Evolutionary conservation across 2,329 filamentous ascomycete species (phyloP), one percentile per base, ranked within the genome.

Genomic region (Aspergillus terreus): DNA sequence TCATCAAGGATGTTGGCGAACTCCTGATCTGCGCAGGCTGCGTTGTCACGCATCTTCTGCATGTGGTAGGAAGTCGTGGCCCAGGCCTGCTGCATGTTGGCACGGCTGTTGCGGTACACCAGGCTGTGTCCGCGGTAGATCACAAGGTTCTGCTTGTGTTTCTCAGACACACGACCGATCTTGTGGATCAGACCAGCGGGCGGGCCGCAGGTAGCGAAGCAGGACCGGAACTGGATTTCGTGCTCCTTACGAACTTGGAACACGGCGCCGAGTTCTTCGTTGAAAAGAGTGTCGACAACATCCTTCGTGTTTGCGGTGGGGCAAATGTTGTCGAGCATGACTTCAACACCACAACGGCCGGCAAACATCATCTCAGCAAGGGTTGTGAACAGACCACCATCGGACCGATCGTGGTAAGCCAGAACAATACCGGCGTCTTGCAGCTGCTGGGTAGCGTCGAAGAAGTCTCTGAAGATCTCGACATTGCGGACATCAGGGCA

Each of bases 331-430:
- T 96, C 92, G 51, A 96, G 78, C 78, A 89, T 87, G 53, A 97
- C 78, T 60, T 95, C 88, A 27, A 90, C 81, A 55, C 92, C 94
- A 64, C 89, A 95, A 50, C 92, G 87, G 25, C 94, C 94, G 30
- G 94, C 92, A 69, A 97, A 97, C 84, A 95, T 95, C 94, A 97
- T 97, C 74, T 99, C 94, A 2, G 86, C 89, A 32, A 97, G 75
- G 5, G 92, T 92, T 1, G 92, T 94, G 67, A 97, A 83, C 9
- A 97, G 77, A 64, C 94, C 94, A 70, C 92, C 94, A 69, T 97
- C 92, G 0, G 91, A 96, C 44, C 88, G 82, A 71, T 97, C 94
- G 69, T 97, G 94, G 69, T 97, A 97, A 3, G 92, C 92, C 19
- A 97, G 82, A 10, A 97, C 92, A 53, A 88, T 81, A 21, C 81